Base-by-base conservation (phyloP, 441 rosid genomes). In the Hura crepitans region DNA sequence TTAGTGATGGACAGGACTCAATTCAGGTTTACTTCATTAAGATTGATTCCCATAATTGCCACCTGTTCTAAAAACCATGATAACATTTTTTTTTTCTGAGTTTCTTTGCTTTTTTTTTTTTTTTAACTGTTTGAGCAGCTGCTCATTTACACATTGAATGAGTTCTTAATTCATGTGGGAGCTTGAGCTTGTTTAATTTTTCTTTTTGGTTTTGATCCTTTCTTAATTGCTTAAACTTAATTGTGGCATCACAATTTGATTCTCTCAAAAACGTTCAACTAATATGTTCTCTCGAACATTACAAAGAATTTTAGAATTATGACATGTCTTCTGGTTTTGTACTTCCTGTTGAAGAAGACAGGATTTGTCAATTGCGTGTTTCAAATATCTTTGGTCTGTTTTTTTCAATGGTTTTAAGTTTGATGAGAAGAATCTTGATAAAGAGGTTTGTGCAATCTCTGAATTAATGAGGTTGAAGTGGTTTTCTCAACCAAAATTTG, bases 1-100 rank as follows among this genome's bases (percentile, higher is more conserved):
- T 77, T 64, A 79, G 73, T 62, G 92, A 87, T 78, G 79, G 83
- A 74, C 84, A 82, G 73, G 79, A 75, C 78, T 71, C 83, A 70
- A 59, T 74, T 78, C 86, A 87, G 94, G 97, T 91, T 70, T 79
- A 70, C 50, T 77, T 77, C 60, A 58, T 77, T 58, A 33, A 35
- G 10, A 33, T 39, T 11, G 37, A n/a, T 47, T 69, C 42, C 25
- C 14, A 8, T 39, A 17, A 42, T 42, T 9, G 10, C 12, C 46
- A 42, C 46, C 46, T 11, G 27, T 6, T 18, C 1, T 50, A 54
- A 35, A 50, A 14, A 15, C 25, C 9, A 27, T 30, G 58, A 47
- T 27, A 11, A 31, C 33, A 23, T 23, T 50, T 33, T 31, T 17
- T n/a, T 20, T 10, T 46, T 4, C 27, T 50, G 35, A n/a, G n/a